Evolutionary conservation across 306 rosid species (phyloP), one percentile per base, ranked within the genome.

Genomic region (Glycine tomentella): DNA sequence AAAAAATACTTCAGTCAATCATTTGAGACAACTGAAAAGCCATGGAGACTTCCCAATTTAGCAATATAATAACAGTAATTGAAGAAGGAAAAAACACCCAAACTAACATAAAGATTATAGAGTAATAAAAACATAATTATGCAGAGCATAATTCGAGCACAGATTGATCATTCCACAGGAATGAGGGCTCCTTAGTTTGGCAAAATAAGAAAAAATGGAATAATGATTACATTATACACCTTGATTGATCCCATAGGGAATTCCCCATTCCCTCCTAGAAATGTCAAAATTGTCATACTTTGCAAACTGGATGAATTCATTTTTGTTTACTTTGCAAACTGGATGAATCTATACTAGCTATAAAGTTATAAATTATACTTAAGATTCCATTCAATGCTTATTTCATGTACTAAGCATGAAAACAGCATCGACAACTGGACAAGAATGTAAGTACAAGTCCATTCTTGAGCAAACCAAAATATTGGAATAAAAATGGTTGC

Each of bases 141-240:
- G 0, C 31, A 25, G 31, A 25, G 31, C 31, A 25, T 25, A 25
- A 25, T 25, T 25, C 0, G 31, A 6, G 74, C 51, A 50, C 16
- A 17, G 31, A 77, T 48, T 65, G 49, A 84, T 83, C 25, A 74
- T 59, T 52, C 63, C 10, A 72, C 53, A 77, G 38, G 70, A 55
- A 78, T 8, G 14, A 56, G 44, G 44, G 44, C 44, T 38, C 44
- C 44, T 38, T 38, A 38, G 44, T 38, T 38, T 38, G 44, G 44
- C 6, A 38, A 4, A 38, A 38, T 4, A 38, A 1, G 20, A 38
- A 38, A 38, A 38, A 38, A 5, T 4, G 44, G 44, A 38, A 38
- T 38, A 38, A 38, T 38, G 6, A 46, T 63, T 64, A 56, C 16
- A 59, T 52, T 63, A 58, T 58, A 62, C 66, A 64, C 31, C 65